These are phyloP conservation scores for Globisporangium acanthophoron DNA, from an alignment of 352 stramenopile genomes.

Conservation along the genomic window DNA sequence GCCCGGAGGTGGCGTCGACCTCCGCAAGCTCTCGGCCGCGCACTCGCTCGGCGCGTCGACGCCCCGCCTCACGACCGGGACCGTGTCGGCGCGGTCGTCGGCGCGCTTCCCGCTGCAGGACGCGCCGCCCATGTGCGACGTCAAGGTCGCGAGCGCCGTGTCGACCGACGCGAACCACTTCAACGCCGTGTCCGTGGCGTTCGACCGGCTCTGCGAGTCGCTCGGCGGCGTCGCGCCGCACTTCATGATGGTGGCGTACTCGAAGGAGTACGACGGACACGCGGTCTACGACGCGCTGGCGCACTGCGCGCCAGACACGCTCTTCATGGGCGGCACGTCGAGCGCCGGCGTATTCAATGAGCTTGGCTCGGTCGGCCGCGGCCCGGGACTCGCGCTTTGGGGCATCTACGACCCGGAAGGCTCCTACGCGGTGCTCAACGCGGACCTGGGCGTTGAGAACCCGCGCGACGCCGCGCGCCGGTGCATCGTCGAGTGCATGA, in stretches of 20 bases:
- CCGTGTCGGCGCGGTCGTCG: neutral
- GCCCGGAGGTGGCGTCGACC: constrained; percentile 19
- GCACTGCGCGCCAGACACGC: constrained; percentile 55
- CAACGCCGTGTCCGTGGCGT: constrained; percentile 46
- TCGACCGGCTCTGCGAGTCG: constrained; percentile 44
- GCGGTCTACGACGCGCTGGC: constrained; percentile 56
- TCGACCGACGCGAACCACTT: constrained; percentile 57
- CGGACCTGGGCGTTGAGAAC: constrained; percentile 46
- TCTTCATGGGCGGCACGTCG: constrained; percentile 80
- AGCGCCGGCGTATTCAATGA: constrained; percentile 61
- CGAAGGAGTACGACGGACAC: constrained; percentile 45
- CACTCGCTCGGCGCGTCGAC: constrained; percentile 10
- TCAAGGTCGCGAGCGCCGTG: constrained; percentile 68
- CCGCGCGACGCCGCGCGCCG: constrained; percentile 57
- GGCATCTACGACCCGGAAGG: constrained; percentile 81
- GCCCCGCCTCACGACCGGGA: constrained; percentile 15
- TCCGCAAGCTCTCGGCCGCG: constrained; percentile 8
- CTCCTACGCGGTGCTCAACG: constrained; percentile 74
- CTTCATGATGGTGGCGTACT: constrained; percentile 82
- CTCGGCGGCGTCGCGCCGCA: constrained; percentile 60
- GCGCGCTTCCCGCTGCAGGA: constrained; percentile 8
- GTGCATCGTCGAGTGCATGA: constrained; percentile 63
- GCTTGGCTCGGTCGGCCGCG: constrained; percentile 24
- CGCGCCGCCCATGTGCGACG: constrained; percentile 24
- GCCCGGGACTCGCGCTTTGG: constrained; percentile 60